phyloP scores from a whole-genome alignment of 73 alveolate genomes.

The Breviolum minutum region DNA sequence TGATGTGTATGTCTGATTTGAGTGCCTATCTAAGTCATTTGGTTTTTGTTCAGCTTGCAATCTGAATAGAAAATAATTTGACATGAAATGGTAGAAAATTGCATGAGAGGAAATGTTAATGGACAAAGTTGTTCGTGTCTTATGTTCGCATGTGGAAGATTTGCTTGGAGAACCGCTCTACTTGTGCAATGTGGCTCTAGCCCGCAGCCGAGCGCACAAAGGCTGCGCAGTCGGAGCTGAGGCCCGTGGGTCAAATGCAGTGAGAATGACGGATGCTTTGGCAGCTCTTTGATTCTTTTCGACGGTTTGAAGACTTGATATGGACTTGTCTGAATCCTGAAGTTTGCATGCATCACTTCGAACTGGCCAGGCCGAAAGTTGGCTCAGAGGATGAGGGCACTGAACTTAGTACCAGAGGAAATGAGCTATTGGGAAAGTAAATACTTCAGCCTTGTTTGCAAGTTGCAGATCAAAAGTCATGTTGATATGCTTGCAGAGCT shows the following conservation, averaged over 20 bases:
- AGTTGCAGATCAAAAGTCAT: too few relatives aligned
- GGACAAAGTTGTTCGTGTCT: too few relatives aligned
- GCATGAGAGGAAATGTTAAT: too few relatives aligned
- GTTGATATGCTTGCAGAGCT: too few relatives aligned
- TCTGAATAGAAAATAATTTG: too few relatives aligned
- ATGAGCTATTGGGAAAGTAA: neutral
- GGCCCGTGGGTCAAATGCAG: neutral
- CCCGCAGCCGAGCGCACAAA: constrained; percentile 52
- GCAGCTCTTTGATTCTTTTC: neutral
- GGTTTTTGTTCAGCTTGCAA: neutral
- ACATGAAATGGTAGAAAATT: neutral
- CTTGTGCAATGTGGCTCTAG: neutral
- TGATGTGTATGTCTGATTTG: neutral
- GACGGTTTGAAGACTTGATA: neutral
- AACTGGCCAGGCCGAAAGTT: neutral
- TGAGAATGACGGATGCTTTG: too few relatives aligned
- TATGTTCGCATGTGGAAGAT: neutral
- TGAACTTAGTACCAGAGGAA: neutral
- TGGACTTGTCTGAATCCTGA: neutral
- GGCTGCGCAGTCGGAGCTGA: constrained; percentile 39
- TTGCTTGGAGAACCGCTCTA: neutral
- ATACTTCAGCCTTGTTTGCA: neutral
- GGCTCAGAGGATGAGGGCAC: constrained; percentile 19
- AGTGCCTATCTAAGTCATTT: neutral
- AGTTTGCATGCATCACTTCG: neutral